phyloP scores from a whole-genome alignment of 805 yeast genomes.

The Candida nitratophila region DNA sequence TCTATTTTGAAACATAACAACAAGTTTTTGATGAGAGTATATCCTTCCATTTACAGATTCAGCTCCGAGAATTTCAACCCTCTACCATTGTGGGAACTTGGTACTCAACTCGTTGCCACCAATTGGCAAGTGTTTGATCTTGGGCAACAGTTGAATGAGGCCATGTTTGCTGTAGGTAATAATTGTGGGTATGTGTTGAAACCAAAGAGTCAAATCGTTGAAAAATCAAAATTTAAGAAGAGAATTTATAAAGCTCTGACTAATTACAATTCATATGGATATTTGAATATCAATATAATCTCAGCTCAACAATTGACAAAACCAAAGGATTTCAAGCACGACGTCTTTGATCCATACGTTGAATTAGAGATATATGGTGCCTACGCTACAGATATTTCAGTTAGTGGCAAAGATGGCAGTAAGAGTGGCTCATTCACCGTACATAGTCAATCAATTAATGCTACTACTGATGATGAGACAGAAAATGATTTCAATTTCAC shows the following conservation, averaged over 20 bases:
- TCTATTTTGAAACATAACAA: conserved; percentile 73
- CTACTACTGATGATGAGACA: neutral
- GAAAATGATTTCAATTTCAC: neutral
- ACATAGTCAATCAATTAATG: neutral
- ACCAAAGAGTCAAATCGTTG: conserved; percentile 35
- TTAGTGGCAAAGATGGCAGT: neutral
- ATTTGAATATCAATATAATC: conserved; percentile 40
- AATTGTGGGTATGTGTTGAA: conserved; percentile 75
- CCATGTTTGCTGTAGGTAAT: conserved; percentile 59
- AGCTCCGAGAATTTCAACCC: conserved; percentile 82
- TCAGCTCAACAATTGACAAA: conserved; percentile 86
- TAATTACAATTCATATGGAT: conserved; percentile 5
- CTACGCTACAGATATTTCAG: neutral
- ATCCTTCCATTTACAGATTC: conserved; percentile 76
- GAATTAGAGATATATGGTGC: conserved; percentile 51
- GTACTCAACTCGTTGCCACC: conserved; percentile 92
- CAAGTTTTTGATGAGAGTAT: conserved; percentile 69
- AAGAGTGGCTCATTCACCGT: neutral
- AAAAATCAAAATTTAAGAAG: conserved; percentile 11
- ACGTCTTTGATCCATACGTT: conserved; percentile 52
- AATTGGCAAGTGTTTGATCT: conserved; percentile 92
- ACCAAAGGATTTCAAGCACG: conserved; percentile 42
- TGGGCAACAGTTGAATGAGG: conserved; percentile 84
- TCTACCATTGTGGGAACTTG: conserved; percentile 69
- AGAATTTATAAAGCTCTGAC: conserved; percentile 15